Evolutionary conservation across 2,329 filamentous ascomycete species (phyloP).

Genomic region (Karstenula rhodostoma): DNA sequence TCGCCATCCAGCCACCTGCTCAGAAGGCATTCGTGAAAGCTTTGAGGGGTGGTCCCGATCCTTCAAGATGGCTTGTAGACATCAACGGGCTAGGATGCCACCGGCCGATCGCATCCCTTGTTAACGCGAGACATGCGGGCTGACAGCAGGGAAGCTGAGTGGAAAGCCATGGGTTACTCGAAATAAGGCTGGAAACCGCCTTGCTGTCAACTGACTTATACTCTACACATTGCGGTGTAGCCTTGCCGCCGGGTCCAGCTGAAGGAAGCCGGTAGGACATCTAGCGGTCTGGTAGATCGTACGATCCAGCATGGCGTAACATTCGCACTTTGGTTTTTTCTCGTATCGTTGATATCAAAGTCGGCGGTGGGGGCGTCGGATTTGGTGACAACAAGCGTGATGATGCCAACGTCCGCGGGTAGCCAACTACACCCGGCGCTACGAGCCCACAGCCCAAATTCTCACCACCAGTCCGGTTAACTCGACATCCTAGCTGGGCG

Average conservation of each 20-base stretch:
- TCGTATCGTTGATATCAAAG: not conserved
- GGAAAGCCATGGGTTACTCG: not conserved
- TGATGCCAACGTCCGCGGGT: not conserved
- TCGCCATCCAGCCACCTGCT: not conserved
- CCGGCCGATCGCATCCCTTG: constrained; percentile 5
- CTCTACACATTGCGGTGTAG: not conserved
- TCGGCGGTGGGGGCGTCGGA: not conserved
- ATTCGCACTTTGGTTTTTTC: not conserved
- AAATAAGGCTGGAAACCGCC: constrained; percentile 2
- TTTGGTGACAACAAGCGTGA: not conserved
- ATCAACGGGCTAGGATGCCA: constrained; percentile 6
- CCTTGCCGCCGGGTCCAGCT: not conserved
- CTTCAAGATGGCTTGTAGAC: not conserved
- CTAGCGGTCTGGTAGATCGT: not conserved
- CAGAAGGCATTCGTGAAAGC: not conserved
- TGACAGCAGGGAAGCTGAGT: constrained; percentile 6
- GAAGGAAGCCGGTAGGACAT: not conserved
- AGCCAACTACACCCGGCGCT: not conserved
- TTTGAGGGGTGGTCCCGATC: not conserved
- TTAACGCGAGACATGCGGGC: constrained; percentile 5
- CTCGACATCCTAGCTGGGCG: not conserved
- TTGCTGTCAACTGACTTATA: not conserved
- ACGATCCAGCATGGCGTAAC: not conserved
- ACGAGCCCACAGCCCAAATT: not conserved
- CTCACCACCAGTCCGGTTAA: not conserved